A percentile compares a stretch with the other conserved stretches of the same genome.
These are phyloP conservation scores for Cladophialophora bantiana DNA, from an alignment of 2,329 filamentous ascomycete species.

Conservation along the genomic window DNA sequence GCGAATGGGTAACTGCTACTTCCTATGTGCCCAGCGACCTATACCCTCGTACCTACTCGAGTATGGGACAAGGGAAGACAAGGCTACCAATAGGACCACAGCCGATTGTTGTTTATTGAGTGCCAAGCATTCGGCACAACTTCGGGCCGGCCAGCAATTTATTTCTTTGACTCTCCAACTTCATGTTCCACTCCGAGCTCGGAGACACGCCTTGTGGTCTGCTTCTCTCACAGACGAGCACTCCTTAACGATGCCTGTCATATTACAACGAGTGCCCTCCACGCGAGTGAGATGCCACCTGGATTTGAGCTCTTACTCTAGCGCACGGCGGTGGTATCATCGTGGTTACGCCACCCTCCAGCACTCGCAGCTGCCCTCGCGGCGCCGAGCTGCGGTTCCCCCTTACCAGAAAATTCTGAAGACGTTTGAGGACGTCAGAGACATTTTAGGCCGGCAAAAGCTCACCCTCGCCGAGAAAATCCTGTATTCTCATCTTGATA, in stretches of 20 bases:
- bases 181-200: constrained; percentile 6
- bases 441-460: constrained; percentile 70
- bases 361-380: constrained; percentile 22
- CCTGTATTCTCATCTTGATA: constrained; percentile 92
- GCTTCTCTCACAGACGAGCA: not conserved
- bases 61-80: not conserved
- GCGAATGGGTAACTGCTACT: no score
- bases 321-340: constrained; percentile 14
- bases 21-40: no score
- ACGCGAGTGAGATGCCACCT: constrained; percentile 33
- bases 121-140: constrained; percentile 3
- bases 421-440: constrained; percentile 76
- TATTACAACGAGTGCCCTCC: constrained; percentile 32
- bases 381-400: constrained; percentile 58
- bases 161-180: not conserved
- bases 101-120: not conserved
- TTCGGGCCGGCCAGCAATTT: constrained; percentile 8
- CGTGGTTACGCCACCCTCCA: constrained; percentile 37
- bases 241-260: constrained; percentile 27
- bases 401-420: constrained; percentile 83
- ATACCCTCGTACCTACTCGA: no score
- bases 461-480: constrained; percentile 98
- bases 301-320: constrained; percentile 31
- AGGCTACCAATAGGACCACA: not conserved
- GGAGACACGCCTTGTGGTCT: not conserved